These are phyloP conservation scores for Actinomucor elegans DNA, from an alignment of 371 early-diverging fungal genomes.

Conservation along the genomic window DNA sequence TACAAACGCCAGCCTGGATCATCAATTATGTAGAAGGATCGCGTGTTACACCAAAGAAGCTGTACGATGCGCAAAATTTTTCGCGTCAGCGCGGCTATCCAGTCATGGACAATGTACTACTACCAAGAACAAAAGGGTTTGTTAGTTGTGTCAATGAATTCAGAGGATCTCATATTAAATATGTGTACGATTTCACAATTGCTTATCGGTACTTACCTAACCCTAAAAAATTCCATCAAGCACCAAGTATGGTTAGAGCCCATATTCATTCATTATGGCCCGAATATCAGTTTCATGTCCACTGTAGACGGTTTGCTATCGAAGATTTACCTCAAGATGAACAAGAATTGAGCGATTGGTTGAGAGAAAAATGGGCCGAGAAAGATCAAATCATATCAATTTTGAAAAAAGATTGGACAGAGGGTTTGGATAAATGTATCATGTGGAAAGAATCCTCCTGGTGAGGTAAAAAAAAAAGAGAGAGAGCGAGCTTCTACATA, in stretches of 20 bases:
- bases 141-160: slow-evolving; percentile 63
- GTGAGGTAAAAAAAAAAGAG: slow-evolving; percentile 1
- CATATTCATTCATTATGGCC: slow-evolving; percentile 54
- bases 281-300: slow-evolving; percentile 72
- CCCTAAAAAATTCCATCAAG: slow-evolving; percentile 42
- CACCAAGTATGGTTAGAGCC: slow-evolving; percentile 63
- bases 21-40: slow-evolving; percentile 76
- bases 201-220: slow-evolving; percentile 51
- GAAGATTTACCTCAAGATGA: slow-evolving; percentile 63
- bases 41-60: slow-evolving; percentile 60
- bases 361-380: slow-evolving; percentile 60
- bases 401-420: slow-evolving; percentile 44
- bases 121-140: slow-evolving; percentile 85
- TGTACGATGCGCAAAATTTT: slow-evolving; percentile 64
- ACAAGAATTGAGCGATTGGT: slow-evolving; percentile 58
- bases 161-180: slow-evolving; percentile 62
- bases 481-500: too few relatives aligned
- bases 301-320: slow-evolving; percentile 58
- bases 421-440: slow-evolving; percentile 1
- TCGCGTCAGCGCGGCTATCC: slow-evolving; percentile 56
- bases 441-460: slow-evolving; percentile 41
- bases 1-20: slow-evolving; percentile 72
- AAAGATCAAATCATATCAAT: slow-evolving; percentile 61
- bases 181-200: slow-evolving; percentile 70
- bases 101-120: slow-evolving; percentile 66